phyloP scores from a whole-genome alignment of 306 rosid species.

The Begonia masoniana region DNA sequence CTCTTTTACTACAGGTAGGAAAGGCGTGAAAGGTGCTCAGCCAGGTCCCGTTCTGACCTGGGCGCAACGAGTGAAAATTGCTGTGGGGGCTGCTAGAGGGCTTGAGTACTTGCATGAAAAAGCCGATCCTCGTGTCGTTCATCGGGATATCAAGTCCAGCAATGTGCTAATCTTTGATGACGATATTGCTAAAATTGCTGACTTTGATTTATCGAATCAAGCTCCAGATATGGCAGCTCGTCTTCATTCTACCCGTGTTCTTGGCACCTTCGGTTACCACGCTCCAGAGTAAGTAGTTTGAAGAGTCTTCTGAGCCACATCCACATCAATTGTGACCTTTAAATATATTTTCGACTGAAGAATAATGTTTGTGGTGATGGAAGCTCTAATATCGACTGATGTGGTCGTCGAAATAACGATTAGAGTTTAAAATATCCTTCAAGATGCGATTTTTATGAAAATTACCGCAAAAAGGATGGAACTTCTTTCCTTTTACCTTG shows the following conservation, averaged over 20 bases:
- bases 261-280: conserved; percentile 90
- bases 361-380: no score
- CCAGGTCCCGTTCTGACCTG: conserved; percentile 78
- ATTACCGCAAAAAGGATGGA: no score
- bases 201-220: conserved; percentile 79
- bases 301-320: not conserved
- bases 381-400: no score
- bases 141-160: conserved; percentile 83
- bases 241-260: conserved; percentile 86
- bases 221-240: conserved; percentile 91
- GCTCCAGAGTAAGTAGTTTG: conserved; percentile 76
- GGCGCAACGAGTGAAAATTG: conserved; percentile 75
- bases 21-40: conserved; percentile 85
- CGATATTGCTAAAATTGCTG: conserved; percentile 72
- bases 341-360: no score
- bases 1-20: conserved; percentile 52
- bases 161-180: conserved; percentile 71
- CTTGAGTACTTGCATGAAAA: conserved; percentile 75
- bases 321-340: no score
- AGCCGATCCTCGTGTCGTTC: conserved; percentile 68
- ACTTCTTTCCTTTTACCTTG: not conserved
- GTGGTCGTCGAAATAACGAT: no score
- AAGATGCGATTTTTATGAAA: no score
- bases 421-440: no score
- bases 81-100: conserved; percentile 82